Evolutionary conservation across 345 rosid genomes (phyloP), one percentile per base, ranked within the genome.

Genomic region (Lenwebbia sp.): DNA sequence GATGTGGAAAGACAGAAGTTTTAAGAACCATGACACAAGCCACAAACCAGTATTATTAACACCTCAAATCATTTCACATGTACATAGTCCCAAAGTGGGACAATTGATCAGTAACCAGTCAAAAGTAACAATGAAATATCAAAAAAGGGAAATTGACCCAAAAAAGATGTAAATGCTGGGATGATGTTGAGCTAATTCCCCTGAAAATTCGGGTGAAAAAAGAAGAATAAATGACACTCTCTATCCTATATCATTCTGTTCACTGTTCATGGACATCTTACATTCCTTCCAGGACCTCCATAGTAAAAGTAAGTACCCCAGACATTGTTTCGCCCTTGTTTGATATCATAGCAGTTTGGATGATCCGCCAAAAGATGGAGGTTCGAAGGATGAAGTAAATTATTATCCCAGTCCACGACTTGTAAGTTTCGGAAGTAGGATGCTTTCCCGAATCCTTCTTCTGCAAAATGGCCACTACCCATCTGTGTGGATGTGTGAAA

Each of bases 301-400:
- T 97, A 97, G 86, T 96, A 96, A 90, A 96, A 94, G 87, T 95
- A 95, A 89, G 97, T 96, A 22, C 99, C 99, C 99, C 99, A 97
- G 70, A 88, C 96, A 78, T 89, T 91, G 85, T 92, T 96, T 86
- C 86, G 93, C 12, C 98, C 98, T 86, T 96, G 98, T 95, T 92
- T 93, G 53, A 97, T 96, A 75, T 97, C 94, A 89, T 97, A 97
- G 90, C 99, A 97, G 88, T 93, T 93, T 9, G 99, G 89, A 82
- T 93, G 98, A 85, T 97, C 99, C 33, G 99, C 99, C 91, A 94
- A 55, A 10, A 94, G 91, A 76, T 90, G 95, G 37, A 97, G 89
- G 91, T 94, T 95, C 84, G 91, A 89, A 1, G 93, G 88, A 54
- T 98, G 99, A 75, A 97, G 91, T 84, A 97, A 86, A 86, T 93